Evolutionary conservation across 2,329 filamentous ascomycete species (phyloP), one percentile per base, ranked within the genome.

Genomic region (Aureobasidium sp.): DNA sequence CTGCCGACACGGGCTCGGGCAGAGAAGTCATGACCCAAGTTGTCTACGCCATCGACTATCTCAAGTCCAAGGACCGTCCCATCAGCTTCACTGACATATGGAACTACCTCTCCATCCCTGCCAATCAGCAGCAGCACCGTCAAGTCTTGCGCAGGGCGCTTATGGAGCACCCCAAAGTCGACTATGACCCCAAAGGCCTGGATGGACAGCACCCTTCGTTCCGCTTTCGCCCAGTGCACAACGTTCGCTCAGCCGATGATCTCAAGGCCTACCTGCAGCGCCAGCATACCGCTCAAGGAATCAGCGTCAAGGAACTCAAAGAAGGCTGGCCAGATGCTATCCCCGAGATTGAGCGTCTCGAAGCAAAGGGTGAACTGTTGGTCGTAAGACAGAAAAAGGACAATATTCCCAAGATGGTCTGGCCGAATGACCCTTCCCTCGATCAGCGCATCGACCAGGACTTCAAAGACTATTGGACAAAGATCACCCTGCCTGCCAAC

Each of bases 311-410:
- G 73, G 91, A 97, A 69, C 83, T 99, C 64, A 96, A 96, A 76
- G 94, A 99, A 72, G 94, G 94, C 65, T 99, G 94, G 94, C 86
- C 88, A 30, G 87, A 88, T 68, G 95, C 91, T 70, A 86, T 92
- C 64, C 83, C 87, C 27, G 83, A 88, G 10, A 88, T 99, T 72
- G 83, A 88, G 65, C 80, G 84, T 67, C 81, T 99, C 57, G 93
- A 97, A 77, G 76, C 76, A 44, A 84, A 89, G 72, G 87, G 92
- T 70, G 87, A 88, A 73, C 81, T 97, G 49, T 81, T 97, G 39
- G 90, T 97, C 6, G 89, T 90, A 27, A 85, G 92, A 64, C 92
- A 92, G 61, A 95, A 94, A 77, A 97, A 97, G 78, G 93, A 97
- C 73, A 88, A 89, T 70, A 84, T 89, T 67, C 87, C 93, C 2